Conservation (phyloP, 371 early-diverging fungal species). For the Mortierella sp. region DNA sequence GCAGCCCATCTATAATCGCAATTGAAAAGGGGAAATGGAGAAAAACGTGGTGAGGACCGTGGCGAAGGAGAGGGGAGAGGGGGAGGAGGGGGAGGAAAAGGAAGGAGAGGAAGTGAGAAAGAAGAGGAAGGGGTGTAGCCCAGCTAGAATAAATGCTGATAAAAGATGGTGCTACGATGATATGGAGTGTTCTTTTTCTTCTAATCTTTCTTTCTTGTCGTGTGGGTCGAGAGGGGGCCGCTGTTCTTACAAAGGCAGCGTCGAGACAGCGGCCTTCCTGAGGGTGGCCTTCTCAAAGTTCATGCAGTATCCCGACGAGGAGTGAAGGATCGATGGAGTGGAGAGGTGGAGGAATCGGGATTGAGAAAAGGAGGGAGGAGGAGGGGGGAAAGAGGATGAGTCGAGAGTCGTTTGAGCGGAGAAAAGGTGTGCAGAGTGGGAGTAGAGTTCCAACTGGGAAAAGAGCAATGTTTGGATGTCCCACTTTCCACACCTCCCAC, state of each 20-base stretch:
- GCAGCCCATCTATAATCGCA: conserved; percentile 18
- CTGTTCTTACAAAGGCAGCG: conserved; percentile 40
- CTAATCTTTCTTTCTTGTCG: no score
- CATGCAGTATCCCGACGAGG: conserved; percentile 13
- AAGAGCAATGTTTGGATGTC: no score
- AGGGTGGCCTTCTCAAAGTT: conserved; percentile 51
- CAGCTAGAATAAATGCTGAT: background rate
- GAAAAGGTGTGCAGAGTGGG: no score
- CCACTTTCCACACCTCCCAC: no score
- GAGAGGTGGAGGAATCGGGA: background rate
- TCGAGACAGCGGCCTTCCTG: conserved; percentile 43
- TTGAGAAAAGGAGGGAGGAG: background rate
- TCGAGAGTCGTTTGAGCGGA: no score
- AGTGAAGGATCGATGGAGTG: background rate
- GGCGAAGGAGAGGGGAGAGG: background rate
- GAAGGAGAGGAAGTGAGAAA: background rate
- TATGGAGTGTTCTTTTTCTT: no score
- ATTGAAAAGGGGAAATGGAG: background rate
- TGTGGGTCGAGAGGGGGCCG: background rate
- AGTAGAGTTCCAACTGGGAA: no score
- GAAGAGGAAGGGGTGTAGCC: conserved; percentile 6
- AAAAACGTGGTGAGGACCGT: background rate
- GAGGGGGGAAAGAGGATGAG: background rate
- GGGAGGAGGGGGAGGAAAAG: background rate
- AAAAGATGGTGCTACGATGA: background rate